phyloP scores from a whole-genome alignment of 192 early-diverging fungal genomes.

The Dissophora ornata region DNA sequence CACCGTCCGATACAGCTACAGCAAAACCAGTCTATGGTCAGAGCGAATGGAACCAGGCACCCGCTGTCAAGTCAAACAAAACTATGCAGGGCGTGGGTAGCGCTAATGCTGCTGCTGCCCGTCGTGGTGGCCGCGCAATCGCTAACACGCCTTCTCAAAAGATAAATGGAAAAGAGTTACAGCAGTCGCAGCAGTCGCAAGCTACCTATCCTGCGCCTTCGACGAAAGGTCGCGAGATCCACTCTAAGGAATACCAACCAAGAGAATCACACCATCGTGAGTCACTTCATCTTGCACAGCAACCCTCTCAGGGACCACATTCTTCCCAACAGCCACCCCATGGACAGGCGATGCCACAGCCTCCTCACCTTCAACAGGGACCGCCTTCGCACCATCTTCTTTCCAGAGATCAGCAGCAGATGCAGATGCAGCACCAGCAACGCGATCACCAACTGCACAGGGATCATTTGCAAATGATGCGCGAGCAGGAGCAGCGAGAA shows the following conservation, averaged over 20 bases:
- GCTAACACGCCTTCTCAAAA: conserved; percentile 3
- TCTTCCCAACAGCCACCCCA: conserved; percentile 11
- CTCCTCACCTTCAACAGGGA: conserved; percentile 21
- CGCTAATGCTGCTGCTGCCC: background rate
- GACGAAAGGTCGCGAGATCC: conserved; percentile 44
- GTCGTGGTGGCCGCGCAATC: conserved; percentile 11
- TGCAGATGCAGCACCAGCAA: conserved; percentile 37
- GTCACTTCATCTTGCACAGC: conserved; percentile 21
- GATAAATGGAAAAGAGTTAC: conserved; percentile 29
- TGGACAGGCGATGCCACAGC: conserved; percentile 21
- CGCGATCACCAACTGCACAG: conserved; percentile 33
- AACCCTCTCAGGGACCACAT: background rate
- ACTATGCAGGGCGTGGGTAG: background rate
- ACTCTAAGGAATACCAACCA: conserved; percentile 49
- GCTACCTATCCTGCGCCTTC: conserved; percentile 1
- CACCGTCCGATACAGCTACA: background rate
- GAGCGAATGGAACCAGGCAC: conserved; percentile 24
- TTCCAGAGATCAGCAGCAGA: conserved; percentile 32
- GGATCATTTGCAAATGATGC: conserved; percentile 44
- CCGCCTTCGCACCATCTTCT: conserved; percentile 27
- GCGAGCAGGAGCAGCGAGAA: conserved; percentile 41
- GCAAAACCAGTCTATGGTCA: conserved; percentile 24
- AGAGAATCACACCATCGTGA: conserved; percentile 40
- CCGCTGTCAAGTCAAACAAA: conserved; percentile 28
- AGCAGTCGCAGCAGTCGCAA: conserved; percentile 5